Base-by-base conservation (phyloP, 768 basidiomycete genomes). In the Russula lepida region DNA sequence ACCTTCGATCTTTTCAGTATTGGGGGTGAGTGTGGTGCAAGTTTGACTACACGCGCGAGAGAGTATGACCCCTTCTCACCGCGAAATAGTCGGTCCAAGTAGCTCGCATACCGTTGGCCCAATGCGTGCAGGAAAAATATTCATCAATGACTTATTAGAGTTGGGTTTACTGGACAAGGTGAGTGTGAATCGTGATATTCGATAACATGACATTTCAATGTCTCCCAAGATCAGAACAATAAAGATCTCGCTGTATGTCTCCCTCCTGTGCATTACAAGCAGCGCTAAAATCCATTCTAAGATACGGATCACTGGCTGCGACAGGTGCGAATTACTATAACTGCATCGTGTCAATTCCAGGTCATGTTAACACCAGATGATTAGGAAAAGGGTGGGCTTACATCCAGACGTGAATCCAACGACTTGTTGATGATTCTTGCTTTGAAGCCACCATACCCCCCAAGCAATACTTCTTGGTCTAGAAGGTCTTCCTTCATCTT, bases 111-210 rank as follows among this genome's bases (percentile, higher is more conserved):
- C 85, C 0, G 84, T 88, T 33, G 86, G 86, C 0, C 85, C 86
- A n/a, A 95, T 95, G 93, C 83, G 94, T 4, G 93, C 92, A 17
- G 90, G 86, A 9, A 91, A 84, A 60, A 95, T 95, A 66, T 95
- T 95, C 71, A 84, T 92, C 63, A 75, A 78, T 47, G 89, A 92
- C 71, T 75, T 93, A 27, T 73, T 81, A 58, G 84, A 89, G 52
- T 71, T 92, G 25, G 75, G 75, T 25, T 66, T 95, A 54, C 73
- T 95, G 43, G 81, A 88, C 47, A 84, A 88, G 78, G 88, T 82
- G 66, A 21, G 51, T 71, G 53, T 55, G 19, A n/a, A 47, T 27
- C 33, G 52, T 57, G 54, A 46, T 50, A 32, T 32, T 37, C 4
- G 6, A 23, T n/a, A 25, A 27, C 46, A 23, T 15, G 21, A 23